Evolutionary conservation across 139 green algal species (phyloP).

Genomic region (Coelastrella sp.): DNA sequence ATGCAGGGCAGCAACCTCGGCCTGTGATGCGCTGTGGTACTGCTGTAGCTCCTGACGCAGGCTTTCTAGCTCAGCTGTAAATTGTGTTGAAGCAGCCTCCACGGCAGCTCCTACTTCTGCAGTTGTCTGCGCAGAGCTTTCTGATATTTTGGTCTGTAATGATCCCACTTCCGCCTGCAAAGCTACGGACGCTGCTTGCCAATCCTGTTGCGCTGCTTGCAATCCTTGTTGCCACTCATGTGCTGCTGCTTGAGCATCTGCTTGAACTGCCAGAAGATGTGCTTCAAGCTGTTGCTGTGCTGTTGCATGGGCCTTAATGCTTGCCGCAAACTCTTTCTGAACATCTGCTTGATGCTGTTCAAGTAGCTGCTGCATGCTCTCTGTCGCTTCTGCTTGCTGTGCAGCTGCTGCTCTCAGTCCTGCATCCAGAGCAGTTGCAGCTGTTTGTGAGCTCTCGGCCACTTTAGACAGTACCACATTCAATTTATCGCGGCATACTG

Average conservation of each 20-base stretch:
- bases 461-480: too few species aligned
- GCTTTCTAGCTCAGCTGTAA: not conserved
- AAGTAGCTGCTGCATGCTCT: not conserved
- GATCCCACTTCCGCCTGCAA: not conserved
- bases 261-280: not conserved
- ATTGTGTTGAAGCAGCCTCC: not conserved
- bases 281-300: not conserved
- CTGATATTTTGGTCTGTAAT: not conserved
- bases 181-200: not conserved
- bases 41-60: not conserved
- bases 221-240: not conserved
- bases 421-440: slow-evolving; percentile 2
- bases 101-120: not conserved
- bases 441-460: not conserved
- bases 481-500: too few species aligned
- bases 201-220: not conserved
- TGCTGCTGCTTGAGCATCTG: not conserved
- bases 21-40: not conserved
- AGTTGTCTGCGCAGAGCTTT: not conserved
- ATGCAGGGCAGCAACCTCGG: not conserved
- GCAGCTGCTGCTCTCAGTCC: not conserved
- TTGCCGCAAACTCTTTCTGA: not conserved
- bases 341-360: not conserved
- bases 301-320: not conserved
- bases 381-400: not conserved